Conservation (phyloP, 2,329 filamentous ascomycete species). For the Ambrosiella beaveri region DNA sequence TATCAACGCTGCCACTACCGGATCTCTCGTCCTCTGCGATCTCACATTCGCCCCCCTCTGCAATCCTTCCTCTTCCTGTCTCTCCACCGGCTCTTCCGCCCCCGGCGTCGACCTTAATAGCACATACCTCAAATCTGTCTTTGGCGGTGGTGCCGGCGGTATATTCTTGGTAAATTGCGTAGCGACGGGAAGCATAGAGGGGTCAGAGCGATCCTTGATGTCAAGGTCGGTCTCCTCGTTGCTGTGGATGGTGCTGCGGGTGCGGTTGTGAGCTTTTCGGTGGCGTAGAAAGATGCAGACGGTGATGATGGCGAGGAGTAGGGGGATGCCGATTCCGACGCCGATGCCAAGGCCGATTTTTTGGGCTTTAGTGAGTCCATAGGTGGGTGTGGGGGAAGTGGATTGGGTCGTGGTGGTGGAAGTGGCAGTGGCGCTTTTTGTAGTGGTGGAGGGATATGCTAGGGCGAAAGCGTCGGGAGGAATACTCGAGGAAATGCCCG, state of each 20-base stretch:
- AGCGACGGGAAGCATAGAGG: background rate
- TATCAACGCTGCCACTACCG: background rate
- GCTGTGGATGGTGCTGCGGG: slow-evolving; percentile 15
- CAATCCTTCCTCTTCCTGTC: no score
- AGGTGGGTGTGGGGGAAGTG: background rate
- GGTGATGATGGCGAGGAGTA: background rate
- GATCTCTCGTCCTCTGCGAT: background rate
- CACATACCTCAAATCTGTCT: no score
- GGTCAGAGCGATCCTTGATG: background rate
- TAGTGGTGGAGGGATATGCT: no score
- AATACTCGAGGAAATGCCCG: no score
- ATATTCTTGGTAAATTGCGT: no score
- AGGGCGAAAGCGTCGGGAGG: no score
- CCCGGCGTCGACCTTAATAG: no score
- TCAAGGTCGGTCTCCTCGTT: background rate
- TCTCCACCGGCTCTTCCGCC: no score
- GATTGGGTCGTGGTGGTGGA: background rate
- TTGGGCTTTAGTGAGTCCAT: background rate
- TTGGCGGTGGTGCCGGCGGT: no score
- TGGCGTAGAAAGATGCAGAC: background rate
- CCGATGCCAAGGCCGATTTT: background rate
- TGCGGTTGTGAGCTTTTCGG: slow-evolving; percentile 13
- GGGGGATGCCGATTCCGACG: background rate
- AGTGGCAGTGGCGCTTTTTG: background rate
- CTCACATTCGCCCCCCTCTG: no score